These are phyloP conservation scores for Taphrina deformans DNA, from an alignment of 1,139 yeast species.

Conservation along the genomic window DNA sequence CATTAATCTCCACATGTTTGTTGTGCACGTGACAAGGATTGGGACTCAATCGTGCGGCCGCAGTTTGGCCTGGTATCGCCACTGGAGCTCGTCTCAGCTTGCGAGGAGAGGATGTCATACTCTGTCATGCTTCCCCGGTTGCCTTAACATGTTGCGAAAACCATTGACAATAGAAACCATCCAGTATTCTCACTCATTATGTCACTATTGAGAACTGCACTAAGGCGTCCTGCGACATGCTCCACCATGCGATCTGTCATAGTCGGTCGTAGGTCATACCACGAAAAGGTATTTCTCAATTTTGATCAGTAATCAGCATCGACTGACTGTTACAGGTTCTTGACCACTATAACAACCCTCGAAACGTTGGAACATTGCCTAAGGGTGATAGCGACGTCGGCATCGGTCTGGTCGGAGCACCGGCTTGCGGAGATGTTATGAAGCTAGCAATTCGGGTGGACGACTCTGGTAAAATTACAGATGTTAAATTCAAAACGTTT, in stretches of 20 bases:
- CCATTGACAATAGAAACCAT: no score
- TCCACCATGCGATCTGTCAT: not conserved
- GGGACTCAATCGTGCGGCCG: no score
- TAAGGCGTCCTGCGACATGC: constrained; percentile 7
- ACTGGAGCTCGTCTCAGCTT: not conserved
- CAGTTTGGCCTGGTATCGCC: not conserved
- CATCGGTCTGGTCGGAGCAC: constrained; percentile 94
- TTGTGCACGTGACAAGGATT: not conserved
- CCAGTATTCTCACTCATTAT: not conserved
- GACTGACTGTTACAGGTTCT: constrained; percentile 45
- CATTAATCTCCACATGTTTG: not conserved
- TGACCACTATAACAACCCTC: constrained; percentile 94
- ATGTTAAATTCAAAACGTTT: constrained; percentile 95
- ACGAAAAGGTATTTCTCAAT: not conserved
- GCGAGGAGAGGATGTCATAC: not conserved
- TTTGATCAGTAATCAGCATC: not conserved
- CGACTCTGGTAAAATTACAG: constrained; percentile 83
- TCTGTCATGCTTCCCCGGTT: not conserved
- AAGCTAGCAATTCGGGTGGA: constrained; percentile 94
- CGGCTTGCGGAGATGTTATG: constrained; percentile 99
- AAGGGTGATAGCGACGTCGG: constrained; percentile 80
- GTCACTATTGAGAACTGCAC: constrained; percentile 9
- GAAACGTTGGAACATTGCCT: constrained; percentile 92
- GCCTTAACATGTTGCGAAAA: no score
- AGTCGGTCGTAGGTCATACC: constrained; percentile 13